A percentile compares a stretch with the other conserved stretches of the same genome.
Evolutionary conservation across 2,329 filamentous ascomycete genomes (phyloP).

Genomic region (Aspergillus sp.): DNA sequence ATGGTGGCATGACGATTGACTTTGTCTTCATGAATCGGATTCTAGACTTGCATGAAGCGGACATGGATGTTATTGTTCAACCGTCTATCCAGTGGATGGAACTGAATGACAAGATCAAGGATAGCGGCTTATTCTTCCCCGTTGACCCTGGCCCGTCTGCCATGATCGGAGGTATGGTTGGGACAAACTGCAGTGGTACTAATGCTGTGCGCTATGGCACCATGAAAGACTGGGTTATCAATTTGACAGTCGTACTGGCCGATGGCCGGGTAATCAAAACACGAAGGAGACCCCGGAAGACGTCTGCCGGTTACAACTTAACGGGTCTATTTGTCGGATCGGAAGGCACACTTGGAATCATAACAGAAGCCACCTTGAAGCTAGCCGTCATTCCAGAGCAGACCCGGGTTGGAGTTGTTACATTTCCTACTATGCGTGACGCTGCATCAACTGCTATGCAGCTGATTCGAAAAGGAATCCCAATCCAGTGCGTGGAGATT

Average conservation of each 20-base stretch:
- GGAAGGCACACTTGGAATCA: constrained; percentile 62
- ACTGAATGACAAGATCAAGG: constrained; percentile 66
- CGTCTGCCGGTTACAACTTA: constrained; percentile 63
- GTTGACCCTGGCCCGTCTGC: constrained; percentile 70
- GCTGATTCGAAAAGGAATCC: constrained; percentile 57
- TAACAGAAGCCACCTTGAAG: constrained; percentile 63
- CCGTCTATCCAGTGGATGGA: constrained; percentile 89
- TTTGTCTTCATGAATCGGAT: constrained; percentile 83
- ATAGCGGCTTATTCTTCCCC: constrained; percentile 77
- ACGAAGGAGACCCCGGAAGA: constrained; percentile 57
- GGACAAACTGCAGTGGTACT: constrained; percentile 58
- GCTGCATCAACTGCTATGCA: constrained; percentile 57
- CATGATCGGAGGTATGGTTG: constrained; percentile 53
- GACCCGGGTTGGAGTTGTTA: constrained; percentile 57
- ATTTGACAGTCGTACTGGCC: constrained; percentile 61
- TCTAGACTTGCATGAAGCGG: constrained; percentile 68
- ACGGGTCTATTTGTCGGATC: constrained; percentile 62
- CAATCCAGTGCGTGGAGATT: constrained; percentile 58
- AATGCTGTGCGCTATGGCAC: constrained; percentile 60
- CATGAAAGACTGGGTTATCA: constrained; percentile 69
- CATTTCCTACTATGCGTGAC: constrained; percentile 50
- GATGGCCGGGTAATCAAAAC: constrained; percentile 64
- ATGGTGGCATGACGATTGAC: constrained; percentile 81
- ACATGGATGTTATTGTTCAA: constrained; percentile 90
- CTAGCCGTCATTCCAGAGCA: constrained; percentile 56